These are phyloP conservation scores for Amanita rubescens DNA, from an alignment of 768 basidiomycete genomes.

Conservation along the genomic window DNA sequence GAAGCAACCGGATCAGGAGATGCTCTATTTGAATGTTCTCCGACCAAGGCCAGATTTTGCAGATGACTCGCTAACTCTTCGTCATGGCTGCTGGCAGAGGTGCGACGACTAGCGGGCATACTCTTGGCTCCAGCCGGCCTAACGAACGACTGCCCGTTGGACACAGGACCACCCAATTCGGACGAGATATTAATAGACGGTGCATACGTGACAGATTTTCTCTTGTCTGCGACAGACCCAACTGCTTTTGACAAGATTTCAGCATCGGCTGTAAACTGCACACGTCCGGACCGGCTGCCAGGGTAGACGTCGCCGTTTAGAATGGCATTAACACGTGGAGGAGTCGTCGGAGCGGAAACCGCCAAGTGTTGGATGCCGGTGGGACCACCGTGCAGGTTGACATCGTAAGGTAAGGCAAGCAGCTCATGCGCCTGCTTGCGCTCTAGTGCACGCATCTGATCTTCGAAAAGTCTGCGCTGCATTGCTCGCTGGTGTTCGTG, in stretches of 20 bases:
- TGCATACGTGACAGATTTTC: conserved; percentile 83
- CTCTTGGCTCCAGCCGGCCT: conserved; percentile 78
- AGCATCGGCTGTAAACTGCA: conserved; percentile 48
- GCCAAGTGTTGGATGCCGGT: conserved; percentile 66
- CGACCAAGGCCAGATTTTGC: conserved; percentile 61
- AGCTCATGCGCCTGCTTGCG: conserved; percentile 86
- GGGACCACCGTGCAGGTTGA: conserved; percentile 35
- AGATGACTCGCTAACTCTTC: conserved; percentile 74
- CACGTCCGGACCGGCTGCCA: conserved; percentile 32
- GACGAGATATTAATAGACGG: conserved; percentile 71
- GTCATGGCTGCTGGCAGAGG: conserved; percentile 81
- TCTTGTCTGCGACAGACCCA: conserved; percentile 64
- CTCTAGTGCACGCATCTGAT: conserved; percentile 92
- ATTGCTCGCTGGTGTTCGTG: conserved; percentile 85
- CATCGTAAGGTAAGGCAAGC: conserved; percentile 64
- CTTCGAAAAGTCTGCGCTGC: conserved; percentile 90
- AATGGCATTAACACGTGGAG: conserved; percentile 69
- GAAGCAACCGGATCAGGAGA: conserved; percentile 53
- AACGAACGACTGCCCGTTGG: conserved; percentile 47
- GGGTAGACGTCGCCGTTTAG: conserved; percentile 52
- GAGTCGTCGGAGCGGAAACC: conserved; percentile 84
- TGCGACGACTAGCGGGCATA: conserved; percentile 88
- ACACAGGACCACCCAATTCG: conserved; percentile 39
- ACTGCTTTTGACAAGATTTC: conserved; percentile 65
- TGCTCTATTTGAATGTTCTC: conserved; percentile 49